Conservation (phyloP, 768 basidiomycete species). For the Auricularia heimuer region DNA sequence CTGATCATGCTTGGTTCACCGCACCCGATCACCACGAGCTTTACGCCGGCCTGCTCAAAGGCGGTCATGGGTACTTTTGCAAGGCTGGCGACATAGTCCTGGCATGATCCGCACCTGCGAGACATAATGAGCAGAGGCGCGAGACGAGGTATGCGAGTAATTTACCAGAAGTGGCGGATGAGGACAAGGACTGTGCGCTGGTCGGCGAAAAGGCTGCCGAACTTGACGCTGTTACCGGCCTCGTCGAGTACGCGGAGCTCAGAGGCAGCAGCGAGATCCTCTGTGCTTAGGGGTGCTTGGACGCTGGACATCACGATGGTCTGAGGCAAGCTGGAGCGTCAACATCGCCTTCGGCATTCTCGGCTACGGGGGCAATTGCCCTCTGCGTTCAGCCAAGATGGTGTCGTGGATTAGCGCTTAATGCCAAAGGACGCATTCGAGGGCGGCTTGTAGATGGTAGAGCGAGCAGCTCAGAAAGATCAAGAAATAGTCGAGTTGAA, state of each 20-base stretch:
- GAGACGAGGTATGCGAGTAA: too few relatives aligned
- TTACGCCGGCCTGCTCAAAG: slow-evolving; percentile 29
- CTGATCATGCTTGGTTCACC: slow-evolving; percentile 45
- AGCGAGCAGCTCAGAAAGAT: too few relatives aligned
- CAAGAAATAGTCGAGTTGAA: too few relatives aligned
- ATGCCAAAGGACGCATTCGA: too few relatives aligned
- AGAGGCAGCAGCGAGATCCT: slow-evolving; percentile 27
- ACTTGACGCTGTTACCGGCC: slow-evolving; percentile 36
- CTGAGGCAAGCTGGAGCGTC: too few relatives aligned
- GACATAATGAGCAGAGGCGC: not conserved
- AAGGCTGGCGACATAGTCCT: slow-evolving; percentile 43
- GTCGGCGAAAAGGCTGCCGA: slow-evolving; percentile 41
- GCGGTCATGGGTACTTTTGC: slow-evolving; percentile 30
- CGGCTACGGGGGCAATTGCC: too few relatives aligned
- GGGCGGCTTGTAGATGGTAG: too few relatives aligned
- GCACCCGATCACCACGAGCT: slow-evolving; percentile 48
- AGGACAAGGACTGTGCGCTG: slow-evolving; percentile 52
- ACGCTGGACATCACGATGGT: too few relatives aligned
- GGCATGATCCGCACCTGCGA: not conserved
- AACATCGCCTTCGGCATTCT: too few relatives aligned
- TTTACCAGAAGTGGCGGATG: slow-evolving; percentile 29
- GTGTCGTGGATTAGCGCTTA: too few relatives aligned
- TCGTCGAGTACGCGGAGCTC: slow-evolving; percentile 34
- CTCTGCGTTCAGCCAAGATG: too few relatives aligned
- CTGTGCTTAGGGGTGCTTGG: slow-evolving; percentile 1